Conservation (phyloP, 2,329 filamentous ascomycete genomes). For the Pestalotiopsis sp. region DNA sequence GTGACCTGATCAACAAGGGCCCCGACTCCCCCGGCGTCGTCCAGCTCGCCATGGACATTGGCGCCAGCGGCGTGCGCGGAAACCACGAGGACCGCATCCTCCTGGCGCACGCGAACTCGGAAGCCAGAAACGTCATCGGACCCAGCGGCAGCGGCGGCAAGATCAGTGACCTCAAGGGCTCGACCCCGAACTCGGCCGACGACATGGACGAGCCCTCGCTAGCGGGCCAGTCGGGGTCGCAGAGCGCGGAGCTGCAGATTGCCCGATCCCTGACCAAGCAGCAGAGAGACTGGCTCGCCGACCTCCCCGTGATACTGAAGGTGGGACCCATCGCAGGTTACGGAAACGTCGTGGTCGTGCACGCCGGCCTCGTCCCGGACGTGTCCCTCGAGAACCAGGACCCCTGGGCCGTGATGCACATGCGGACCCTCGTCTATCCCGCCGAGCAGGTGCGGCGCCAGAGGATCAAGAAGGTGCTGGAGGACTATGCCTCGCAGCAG, state of each 20-base stretch:
- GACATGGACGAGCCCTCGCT: slow-evolving; percentile 29
- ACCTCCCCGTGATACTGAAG: slow-evolving; percentile 77
- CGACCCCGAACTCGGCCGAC: slow-evolving; percentile 19
- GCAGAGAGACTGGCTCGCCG: slow-evolving; percentile 70
- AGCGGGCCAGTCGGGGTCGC: slow-evolving; percentile 38
- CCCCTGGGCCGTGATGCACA: slow-evolving; percentile 85
- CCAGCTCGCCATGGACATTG: slow-evolving; percentile 70
- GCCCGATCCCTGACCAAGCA: slow-evolving; percentile 54
- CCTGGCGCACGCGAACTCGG: slow-evolving; percentile 55
- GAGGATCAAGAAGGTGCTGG: slow-evolving; percentile 13
- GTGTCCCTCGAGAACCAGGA: slow-evolving; percentile 71
- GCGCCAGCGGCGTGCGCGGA: slow-evolving; percentile 82
- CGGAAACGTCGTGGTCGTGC: slow-evolving; percentile 74
- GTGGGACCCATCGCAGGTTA: slow-evolving; percentile 59
- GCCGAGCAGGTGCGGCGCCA: slow-evolving; percentile 25
- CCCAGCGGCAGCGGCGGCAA: slow-evolving; percentile 18
- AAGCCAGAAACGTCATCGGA: slow-evolving; percentile 31
- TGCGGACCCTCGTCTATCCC: slow-evolving; percentile 75
- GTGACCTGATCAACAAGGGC: slow-evolving; percentile 85
- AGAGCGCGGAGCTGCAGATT: slow-evolving; percentile 53
- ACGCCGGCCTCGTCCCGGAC: slow-evolving; percentile 82
- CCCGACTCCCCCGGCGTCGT: slow-evolving; percentile 81
- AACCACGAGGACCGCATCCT: slow-evolving; percentile 91
- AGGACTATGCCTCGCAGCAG: not conserved
- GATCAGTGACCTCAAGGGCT: slow-evolving; percentile 9